phyloP scores from a whole-genome alignment of 305 asterid species.

The Stenogyne calaminthoides region DNA sequence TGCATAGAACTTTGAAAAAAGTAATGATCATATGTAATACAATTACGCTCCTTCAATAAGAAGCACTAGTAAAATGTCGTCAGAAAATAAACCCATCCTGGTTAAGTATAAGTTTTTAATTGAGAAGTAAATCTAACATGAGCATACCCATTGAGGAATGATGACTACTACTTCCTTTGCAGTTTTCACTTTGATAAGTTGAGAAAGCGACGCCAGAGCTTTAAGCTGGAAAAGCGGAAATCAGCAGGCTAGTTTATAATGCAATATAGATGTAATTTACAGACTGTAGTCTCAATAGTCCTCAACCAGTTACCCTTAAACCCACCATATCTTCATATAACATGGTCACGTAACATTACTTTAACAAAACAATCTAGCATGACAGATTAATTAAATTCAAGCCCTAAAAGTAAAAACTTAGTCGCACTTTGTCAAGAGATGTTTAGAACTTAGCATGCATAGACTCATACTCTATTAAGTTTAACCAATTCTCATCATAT shows the following conservation, averaged over 20 bases:
- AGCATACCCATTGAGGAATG: slow-evolving; percentile 92
- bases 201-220: slow-evolving; percentile 82
- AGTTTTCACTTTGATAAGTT: slow-evolving; percentile 69
- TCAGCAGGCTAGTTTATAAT: slow-evolving; percentile 32
- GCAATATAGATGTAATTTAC: not conserved
- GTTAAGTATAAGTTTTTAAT: slow-evolving; percentile 8
- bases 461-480: not conserved
- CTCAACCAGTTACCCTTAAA: slow-evolving; percentile 7
- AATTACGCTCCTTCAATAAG: slow-evolving; percentile 21
- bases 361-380: not conserved
- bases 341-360: slow-evolving; percentile 11
- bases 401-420: not conserved
- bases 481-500: not conserved
- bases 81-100: slow-evolving; percentile 9
- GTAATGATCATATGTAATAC: slow-evolving; percentile 13
- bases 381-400: slow-evolving; percentile 2
- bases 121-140: slow-evolving; percentile 19
- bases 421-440: not conserved
- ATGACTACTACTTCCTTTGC: slow-evolving; percentile 63
- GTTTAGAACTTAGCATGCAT: not conserved
- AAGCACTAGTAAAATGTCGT: slow-evolving; percentile 18
- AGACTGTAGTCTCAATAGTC: not conserved
- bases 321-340: slow-evolving; percentile 16
- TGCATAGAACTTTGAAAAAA: slow-evolving; percentile 15
- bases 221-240: slow-evolving; percentile 64